Percentiles rank a stretch among this genome's conserved stretches.
phyloP scores from a whole-genome alignment of 345 rosid species.

The Nephelium lappaceum region DNA sequence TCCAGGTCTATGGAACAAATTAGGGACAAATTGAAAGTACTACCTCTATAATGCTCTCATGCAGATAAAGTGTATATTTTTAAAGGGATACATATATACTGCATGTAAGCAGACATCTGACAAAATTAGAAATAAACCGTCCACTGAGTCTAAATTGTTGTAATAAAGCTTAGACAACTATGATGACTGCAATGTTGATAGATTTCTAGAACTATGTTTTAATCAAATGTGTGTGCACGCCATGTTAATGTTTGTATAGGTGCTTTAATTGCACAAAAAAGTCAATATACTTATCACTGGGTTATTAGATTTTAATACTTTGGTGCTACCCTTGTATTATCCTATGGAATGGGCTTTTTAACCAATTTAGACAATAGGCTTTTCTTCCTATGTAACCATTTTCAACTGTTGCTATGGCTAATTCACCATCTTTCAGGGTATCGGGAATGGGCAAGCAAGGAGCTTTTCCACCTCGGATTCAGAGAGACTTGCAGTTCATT shows the following conservation, averaged over 20 bases:
- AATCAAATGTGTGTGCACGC: neutral
- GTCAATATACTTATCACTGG: neutral
- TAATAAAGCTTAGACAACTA: constrained; percentile 7
- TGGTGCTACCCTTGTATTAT: neutral
- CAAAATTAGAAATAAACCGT: neutral
- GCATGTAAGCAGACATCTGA: neutral
- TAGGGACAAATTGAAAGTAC: neutral
- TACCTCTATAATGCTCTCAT: neutral
- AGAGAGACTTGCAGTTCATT: constrained; percentile 58
- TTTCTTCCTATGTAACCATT: neutral
- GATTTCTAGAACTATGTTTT: neutral
- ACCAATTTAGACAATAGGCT: constrained; percentile 7
- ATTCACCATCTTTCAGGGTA: constrained; percentile 42
- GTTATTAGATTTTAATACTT: neutral
- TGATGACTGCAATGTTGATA: neutral
- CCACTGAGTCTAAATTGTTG: neutral
- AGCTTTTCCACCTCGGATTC: constrained; percentile 44
- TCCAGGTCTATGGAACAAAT: neutral
- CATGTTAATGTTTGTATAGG: neutral
- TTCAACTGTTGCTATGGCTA: constrained; percentile 14
- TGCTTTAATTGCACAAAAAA: constrained; percentile 4
- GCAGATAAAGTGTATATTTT: neutral
- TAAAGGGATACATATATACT: neutral
- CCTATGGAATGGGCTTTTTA: neutral
- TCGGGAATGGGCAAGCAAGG: constrained; percentile 46